These are phyloP conservation scores for Diaporthe aspalathi DNA, from an alignment of 2,329 filamentous ascomycete species.

Conservation along the genomic window DNA sequence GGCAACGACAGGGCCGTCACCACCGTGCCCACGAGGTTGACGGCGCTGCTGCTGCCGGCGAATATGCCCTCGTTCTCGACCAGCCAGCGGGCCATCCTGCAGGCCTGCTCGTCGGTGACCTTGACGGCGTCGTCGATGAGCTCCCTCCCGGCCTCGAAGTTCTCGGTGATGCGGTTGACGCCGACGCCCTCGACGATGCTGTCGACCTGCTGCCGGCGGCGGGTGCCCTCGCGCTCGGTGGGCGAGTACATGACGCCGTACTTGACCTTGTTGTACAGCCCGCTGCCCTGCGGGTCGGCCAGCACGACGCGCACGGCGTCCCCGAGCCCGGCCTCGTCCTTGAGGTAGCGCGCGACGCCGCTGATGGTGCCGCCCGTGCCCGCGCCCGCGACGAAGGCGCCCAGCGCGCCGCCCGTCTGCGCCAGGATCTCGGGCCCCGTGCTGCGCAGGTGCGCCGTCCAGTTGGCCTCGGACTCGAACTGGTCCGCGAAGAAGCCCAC, in stretches of 20 bases:
- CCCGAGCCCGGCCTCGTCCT: constrained; percentile 69
- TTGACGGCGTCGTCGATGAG: constrained; percentile 90
- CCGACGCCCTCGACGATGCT: constrained; percentile 96
- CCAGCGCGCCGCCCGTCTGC: constrained; percentile 79
- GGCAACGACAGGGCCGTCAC: constrained; percentile 73
- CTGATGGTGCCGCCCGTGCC: constrained; percentile 95
- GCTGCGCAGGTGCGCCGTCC: constrained; percentile 80
- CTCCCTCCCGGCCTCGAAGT: constrained; percentile 88
- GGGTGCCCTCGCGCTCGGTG: constrained; percentile 90
- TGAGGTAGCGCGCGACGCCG: constrained; percentile 85
- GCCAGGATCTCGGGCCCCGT: constrained; percentile 91
- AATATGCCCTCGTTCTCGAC: constrained; percentile 97
- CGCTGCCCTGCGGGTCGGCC: constrained; percentile 94
- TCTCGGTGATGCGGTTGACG: constrained; percentile 92
- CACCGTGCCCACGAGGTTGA: constrained; percentile 90
- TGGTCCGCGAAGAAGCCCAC: constrained; percentile 95
- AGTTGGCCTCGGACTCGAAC: constrained; percentile 93
- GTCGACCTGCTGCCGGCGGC: constrained; percentile 91
- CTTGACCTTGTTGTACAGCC: constrained; percentile 89
- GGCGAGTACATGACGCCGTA: constrained; percentile 95
- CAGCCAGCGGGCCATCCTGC: constrained; percentile 94
- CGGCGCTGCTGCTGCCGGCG: constrained; percentile 92
- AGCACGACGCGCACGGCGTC: constrained; percentile 77
- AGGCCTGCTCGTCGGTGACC: constrained; percentile 89
- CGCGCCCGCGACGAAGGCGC: constrained; percentile 92